These are phyloP conservation scores for Inonotus hispidus DNA, from an alignment of 1,284 basidiomycete genomes.

Conservation along the genomic window DNA sequence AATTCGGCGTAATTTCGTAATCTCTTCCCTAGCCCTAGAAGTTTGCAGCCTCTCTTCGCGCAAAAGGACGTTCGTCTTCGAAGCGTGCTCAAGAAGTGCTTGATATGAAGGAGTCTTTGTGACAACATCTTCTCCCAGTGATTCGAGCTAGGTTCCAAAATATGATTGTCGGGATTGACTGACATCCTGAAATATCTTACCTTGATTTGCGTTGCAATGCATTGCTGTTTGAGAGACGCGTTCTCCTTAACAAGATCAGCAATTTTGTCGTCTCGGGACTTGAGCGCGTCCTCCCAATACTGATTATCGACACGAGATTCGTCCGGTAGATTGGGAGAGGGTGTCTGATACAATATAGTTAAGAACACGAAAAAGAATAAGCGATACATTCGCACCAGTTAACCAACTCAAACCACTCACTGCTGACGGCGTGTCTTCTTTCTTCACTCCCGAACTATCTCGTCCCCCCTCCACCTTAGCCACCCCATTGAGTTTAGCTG, in stretches of 20 bases:
- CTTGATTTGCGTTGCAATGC: slow-evolving; percentile 15
- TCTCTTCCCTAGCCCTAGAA: slow-evolving; percentile 6
- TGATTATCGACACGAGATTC: not conserved
- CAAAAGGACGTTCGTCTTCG: slow-evolving; percentile 36
- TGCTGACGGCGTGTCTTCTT: slow-evolving; percentile 6
- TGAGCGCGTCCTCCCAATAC: slow-evolving; percentile 4
- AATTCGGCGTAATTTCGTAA: slow-evolving; percentile 26
- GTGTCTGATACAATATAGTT: not conserved
- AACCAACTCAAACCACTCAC: slow-evolving; percentile 64
- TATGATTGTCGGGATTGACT: slow-evolving; percentile 8
- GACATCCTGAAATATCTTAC: slow-evolving; percentile 7
- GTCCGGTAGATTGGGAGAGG: not conserved
- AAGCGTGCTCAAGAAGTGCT: slow-evolving; percentile 40
- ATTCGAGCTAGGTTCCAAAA: slow-evolving; percentile 34
- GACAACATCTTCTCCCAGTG: slow-evolving; percentile 41
- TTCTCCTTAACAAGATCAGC: slow-evolving; percentile 6
- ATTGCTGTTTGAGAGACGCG: slow-evolving; percentile 12
- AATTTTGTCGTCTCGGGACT: slow-evolving; percentile 3
- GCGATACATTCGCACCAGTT: slow-evolving; percentile 52
- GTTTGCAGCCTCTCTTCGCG: slow-evolving; percentile 36
- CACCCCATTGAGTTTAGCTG: slow-evolving; percentile 44
- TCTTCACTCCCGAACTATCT: slow-evolving; percentile 19
- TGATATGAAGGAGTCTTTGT: slow-evolving; percentile 45
- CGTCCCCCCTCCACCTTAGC: slow-evolving; percentile 36
- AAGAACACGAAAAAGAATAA: slow-evolving; percentile 32